Base-by-base conservation (phyloP, 1,139 yeast species). In the Lodderomyces margitis region DNA sequence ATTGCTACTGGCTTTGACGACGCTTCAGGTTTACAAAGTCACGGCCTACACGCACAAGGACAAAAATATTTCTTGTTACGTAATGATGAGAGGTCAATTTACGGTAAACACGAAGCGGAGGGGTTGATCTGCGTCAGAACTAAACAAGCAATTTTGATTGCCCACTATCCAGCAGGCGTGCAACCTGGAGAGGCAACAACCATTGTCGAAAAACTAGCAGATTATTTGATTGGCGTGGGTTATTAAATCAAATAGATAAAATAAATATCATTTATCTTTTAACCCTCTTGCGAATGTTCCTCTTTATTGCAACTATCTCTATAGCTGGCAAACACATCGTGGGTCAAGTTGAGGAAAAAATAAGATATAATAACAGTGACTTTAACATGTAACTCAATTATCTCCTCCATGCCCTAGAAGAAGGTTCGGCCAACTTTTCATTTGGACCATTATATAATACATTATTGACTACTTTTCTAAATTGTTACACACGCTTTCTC, bases 111-210 rank as follows among this genome's bases (percentile, higher is more conserved):
- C 52, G 84, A 74, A 45, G 88, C 83, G 45, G 87, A 85, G 54
- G 98, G 98, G 52, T 76, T 92, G 45, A 70, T 92, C 52, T 86
- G 91, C 50, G 97, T 92, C 40, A 84, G 96, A 74, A 89, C 98
- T 46, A 86, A 82, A 61, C 98, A 91, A 67, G 89, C 98, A 34
- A 81, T 92, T 45, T 70, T 92, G 59, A 69, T 94, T 58, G 97
- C 94, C n/a, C 98, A 92, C 66, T 94, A 92, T 62, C 96, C 97
- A 11, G 78, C 83, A 15, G 88, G 88, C 44, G 83, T 87, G 40
- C 94, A 83, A 61, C 89, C 98, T 24, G 96, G 96, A 53, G 96
- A 87, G 59, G 98, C 98, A 44, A 86, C 97, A 48, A 80, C 86
- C 55, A 84, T 89, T 50, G 96, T 91, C 44, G 98, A 92, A 65